Percentiles rank a stretch among this genome's conserved stretches.
These are phyloP conservation scores for Coemansia sp. DNA, from an alignment of 192 early-diverging fungal species.

Conservation along the genomic window DNA sequence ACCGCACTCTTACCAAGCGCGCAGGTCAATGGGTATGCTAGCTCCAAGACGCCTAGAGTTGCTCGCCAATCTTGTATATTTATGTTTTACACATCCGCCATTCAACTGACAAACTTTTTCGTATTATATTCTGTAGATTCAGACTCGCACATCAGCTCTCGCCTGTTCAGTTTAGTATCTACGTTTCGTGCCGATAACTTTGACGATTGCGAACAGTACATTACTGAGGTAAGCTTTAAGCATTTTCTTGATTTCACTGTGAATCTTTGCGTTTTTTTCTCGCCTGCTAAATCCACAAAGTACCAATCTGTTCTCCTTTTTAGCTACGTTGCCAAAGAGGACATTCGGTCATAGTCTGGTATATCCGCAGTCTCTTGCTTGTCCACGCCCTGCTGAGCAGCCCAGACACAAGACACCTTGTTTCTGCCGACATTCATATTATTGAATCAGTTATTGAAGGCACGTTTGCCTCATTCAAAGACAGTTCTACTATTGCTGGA, in stretches of 20 bases:
- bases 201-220: conserved; percentile 24
- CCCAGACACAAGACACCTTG: conserved; percentile 23
- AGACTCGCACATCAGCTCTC: conserved; percentile 12
- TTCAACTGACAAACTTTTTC: not conserved
- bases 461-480: conserved; percentile 21
- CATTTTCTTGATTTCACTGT: not conserved
- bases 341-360: conserved; percentile 23
- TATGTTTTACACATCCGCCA: not conserved
- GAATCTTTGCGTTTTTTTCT: not conserved
- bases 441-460: conserved; percentile 40
- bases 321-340: conserved; percentile 44
- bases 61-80: not conserved
- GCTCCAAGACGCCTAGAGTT: not conserved
- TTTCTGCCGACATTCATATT: conserved; percentile 27
- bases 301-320: not conserved
- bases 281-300: no score
- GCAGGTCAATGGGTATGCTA: conserved; percentile 12
- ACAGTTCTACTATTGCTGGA: conserved; percentile 12
- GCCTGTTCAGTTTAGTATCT: conserved; percentile 31
- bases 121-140: conserved; percentile 24
- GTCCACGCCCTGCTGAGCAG: conserved; percentile 41
- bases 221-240: conserved; percentile 32
- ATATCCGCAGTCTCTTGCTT: conserved; percentile 44
- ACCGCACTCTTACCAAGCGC: not conserved
- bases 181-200: conserved; percentile 29